Evolutionary conservation across 2,329 filamentous ascomycete species (phyloP).

Genomic region (Lecanicillium sp.): DNA sequence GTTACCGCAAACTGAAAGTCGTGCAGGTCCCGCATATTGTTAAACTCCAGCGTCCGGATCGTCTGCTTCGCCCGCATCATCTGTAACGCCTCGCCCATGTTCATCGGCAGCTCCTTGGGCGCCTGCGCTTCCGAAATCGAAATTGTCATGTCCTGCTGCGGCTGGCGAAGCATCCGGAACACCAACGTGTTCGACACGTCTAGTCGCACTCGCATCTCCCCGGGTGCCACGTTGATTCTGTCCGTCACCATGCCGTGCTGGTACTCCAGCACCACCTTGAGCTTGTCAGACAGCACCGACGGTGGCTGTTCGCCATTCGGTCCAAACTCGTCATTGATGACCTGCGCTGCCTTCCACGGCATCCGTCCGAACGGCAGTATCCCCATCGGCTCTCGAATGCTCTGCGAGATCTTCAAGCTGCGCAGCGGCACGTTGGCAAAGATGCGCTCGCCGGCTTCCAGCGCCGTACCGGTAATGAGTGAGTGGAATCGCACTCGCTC

Average conservation of each 20-base stretch:
- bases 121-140: constrained; percentile 65
- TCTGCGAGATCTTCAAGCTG: constrained; percentile 56
- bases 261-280: constrained; percentile 71
- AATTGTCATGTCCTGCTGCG: constrained; percentile 71
- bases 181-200: constrained; percentile 56
- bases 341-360: constrained; percentile 60
- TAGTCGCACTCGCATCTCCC: constrained; percentile 63
- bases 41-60: constrained; percentile 66
- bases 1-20: constrained; percentile 73
- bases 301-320: constrained; percentile 52
- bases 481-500: constrained; percentile 67
- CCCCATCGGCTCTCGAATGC: constrained; percentile 42
- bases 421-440: constrained; percentile 63
- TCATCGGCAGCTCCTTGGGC: constrained; percentile 54
- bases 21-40: constrained; percentile 64
- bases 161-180: constrained; percentile 62
- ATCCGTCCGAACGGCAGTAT: constrained; percentile 45
- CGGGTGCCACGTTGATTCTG: constrained; percentile 71
- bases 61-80: constrained; percentile 53
- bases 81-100: constrained; percentile 59
- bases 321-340: constrained; percentile 67
- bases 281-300: constrained; percentile 68
- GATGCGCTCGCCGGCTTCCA: constrained; percentile 63
- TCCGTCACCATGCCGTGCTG: constrained; percentile 75
- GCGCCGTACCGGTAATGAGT: constrained; percentile 64